These are phyloP conservation scores for Straminergon stramineum DNA, from an alignment of 225 moss, liverwort and hornwort species.

Conservation along the genomic window DNA sequence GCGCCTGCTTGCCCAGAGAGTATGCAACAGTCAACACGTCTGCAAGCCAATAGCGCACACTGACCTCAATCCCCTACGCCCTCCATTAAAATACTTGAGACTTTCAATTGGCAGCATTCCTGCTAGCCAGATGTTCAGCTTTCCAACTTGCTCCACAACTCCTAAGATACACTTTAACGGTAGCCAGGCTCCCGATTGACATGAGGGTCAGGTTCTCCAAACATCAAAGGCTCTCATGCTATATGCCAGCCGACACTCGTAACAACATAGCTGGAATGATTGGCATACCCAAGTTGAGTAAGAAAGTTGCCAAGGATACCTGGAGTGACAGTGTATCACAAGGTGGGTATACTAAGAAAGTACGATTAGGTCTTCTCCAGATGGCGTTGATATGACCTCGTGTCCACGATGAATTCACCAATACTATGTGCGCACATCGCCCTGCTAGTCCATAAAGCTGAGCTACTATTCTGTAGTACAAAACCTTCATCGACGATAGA, in stretches of 20 bases:
- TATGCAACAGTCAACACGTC: conserved; percentile 72
- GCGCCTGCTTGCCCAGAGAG: conserved; percentile 75
- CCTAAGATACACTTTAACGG: neutral
- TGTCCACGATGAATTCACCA: conserved; percentile 99
- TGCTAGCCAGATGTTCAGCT: neutral
- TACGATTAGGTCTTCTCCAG: conserved; percentile 64
- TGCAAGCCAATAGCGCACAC: conserved; percentile 48
- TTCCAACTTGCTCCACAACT: neutral
- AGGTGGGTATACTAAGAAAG: conserved; percentile 76
- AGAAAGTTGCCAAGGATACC: conserved; percentile 26
- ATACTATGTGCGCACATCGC: conserved; percentile 55
- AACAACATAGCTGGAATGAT: neutral
- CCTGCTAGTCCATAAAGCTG: conserved; percentile 78
- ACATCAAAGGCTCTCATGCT: neutral
- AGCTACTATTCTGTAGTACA: conserved; percentile 73
- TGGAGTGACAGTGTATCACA: conserved; percentile 83
- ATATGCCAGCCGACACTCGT: neutral
- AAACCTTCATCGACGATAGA: conserved; percentile 56
- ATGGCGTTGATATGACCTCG: conserved; percentile 67
- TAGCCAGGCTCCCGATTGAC: neutral
- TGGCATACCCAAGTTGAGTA: neutral
- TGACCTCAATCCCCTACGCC: conserved; percentile 46
- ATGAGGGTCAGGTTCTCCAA: neutral
- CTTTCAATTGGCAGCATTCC: conserved; percentile 11
- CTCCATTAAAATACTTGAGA: conserved; percentile 1